Evolutionary conservation across 148 eudicot species (phyloP).

Genomic region (Vaccinium macrocarpon): DNA sequence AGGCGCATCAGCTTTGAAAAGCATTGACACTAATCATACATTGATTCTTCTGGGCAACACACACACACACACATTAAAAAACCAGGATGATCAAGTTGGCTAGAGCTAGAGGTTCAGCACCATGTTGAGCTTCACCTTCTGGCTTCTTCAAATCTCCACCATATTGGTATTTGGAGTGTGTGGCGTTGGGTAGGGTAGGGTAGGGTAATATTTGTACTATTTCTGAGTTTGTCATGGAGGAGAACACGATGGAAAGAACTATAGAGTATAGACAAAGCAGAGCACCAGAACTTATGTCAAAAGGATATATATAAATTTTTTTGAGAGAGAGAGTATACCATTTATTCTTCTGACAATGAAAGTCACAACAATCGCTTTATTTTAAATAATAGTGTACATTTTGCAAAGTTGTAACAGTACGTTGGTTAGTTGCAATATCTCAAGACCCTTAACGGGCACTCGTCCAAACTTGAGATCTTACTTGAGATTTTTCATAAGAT

Average conservation of each 20-base stretch:
- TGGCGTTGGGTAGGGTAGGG: background rate
- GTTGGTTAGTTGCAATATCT: background rate
- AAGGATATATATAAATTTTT: no score
- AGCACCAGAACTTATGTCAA: background rate
- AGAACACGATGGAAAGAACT: background rate
- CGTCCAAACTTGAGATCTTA: background rate
- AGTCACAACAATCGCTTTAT: background rate
- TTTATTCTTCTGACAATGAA: background rate
- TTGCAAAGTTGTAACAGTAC: background rate
- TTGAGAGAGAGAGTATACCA: background rate
- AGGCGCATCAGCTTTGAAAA: constrained; percentile 33
- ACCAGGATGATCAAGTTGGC: constrained; percentile 4
- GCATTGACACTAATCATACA: background rate
- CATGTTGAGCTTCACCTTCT: constrained; percentile 1
- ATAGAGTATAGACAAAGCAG: background rate
- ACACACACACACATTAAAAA: background rate
- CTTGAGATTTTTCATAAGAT: background rate
- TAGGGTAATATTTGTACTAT: background rate
- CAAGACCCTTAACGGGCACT: background rate
- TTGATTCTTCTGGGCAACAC: background rate
- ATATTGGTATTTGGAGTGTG: background rate
- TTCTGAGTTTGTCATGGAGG: background rate
- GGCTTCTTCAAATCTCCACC: background rate
- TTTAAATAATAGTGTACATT: background rate
- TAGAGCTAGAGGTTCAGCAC: constrained; percentile 6